Evolutionary conservation across 805 yeast species (phyloP), one percentile per base, ranked within the genome.

Genomic region (Dipodascopsis uninucleata): DNA sequence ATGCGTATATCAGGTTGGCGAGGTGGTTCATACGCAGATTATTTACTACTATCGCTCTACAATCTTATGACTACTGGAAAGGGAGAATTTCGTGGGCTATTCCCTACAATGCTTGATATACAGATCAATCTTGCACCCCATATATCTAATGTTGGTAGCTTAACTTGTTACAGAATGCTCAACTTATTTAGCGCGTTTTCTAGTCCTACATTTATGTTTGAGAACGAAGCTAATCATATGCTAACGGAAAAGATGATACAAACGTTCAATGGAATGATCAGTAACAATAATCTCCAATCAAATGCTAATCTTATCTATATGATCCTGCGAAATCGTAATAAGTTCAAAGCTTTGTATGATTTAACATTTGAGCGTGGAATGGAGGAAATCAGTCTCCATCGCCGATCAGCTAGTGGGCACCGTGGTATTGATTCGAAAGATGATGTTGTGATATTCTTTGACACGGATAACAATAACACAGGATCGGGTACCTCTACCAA

Each of bases 81-180:
- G 16, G 58, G 57, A 21, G 54, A 36, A 10, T 31, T 58, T 23
- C 28, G 45, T 17, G 53, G 41, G 23, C 41, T 63, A 23, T 52
- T 55, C 31, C 59, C 63, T 3, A 51, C 61, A 12, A 36, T 64
- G 12, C 40, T 63, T 28, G 62, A 58, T 16, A 47, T 58, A 20
- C 50, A 63, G 18, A 59, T 47, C 39, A 64, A 64, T 41, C 37
- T 63, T 8, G 59, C 67, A 9, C 65, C 63, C 2, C 59, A 52
- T 37, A 40, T 63, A 6, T 34, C 53, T 8, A 51, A 55, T 34
- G 49, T 64, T 17, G 52, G 63, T 4, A 59, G 60, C 23, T 41
- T 52, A 2, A 56, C 65, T 1, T 52, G 66, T 18, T 44, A 61
- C 7, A 47, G 55, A 16, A 34, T 64, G 21, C 45, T 64, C 39